Evolutionary conservation across 176 grass and related monocot species (phyloP).

Genomic region (Hsuehochloa calcarea): DNA sequence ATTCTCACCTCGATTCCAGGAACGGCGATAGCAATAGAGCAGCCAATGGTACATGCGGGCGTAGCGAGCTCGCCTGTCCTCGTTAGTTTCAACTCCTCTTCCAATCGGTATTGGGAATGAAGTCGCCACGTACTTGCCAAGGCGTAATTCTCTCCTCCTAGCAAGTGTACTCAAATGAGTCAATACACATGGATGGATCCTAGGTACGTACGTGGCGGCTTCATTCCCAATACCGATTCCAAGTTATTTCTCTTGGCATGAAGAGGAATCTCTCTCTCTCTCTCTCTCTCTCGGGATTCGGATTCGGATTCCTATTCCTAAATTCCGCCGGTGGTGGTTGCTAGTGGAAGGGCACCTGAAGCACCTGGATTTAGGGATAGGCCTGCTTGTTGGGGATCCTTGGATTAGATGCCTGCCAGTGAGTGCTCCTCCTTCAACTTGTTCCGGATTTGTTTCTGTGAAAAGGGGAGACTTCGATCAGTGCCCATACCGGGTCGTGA

Average conservation of each 20-base stretch:
- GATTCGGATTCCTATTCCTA: conserved; percentile 21
- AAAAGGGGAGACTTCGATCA: neutral
- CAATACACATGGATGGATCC: neutral
- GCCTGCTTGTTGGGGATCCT: neutral
- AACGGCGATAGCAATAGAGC: neutral
- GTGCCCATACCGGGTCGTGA: neutral
- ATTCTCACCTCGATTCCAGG: neutral
- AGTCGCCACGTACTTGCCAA: too few relatives aligned
- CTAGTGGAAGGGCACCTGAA: conserved; percentile 49
- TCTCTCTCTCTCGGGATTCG: too few relatives aligned
- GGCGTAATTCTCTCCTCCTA: too few relatives aligned
- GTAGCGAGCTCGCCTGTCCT: neutral
- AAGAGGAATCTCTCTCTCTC: too few relatives aligned
- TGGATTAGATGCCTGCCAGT: conserved; percentile 19
- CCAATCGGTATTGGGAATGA: too few relatives aligned
- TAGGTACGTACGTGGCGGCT: conserved; percentile 18
- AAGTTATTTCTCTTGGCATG: neutral
- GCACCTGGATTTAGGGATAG: conserved; percentile 14
- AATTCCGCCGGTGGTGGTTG: neutral
- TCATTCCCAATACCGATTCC: neutral
- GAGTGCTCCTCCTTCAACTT: neutral
- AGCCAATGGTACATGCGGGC: neutral
- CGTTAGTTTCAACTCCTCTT: neutral
- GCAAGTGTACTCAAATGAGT: neutral
- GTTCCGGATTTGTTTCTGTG: conserved; percentile 26